Percentiles rank a stretch among this genome's conserved stretches.
phyloP scores from a whole-genome alignment of 2,329 filamentous ascomycete species.

The Colletotrichum trifolii region DNA sequence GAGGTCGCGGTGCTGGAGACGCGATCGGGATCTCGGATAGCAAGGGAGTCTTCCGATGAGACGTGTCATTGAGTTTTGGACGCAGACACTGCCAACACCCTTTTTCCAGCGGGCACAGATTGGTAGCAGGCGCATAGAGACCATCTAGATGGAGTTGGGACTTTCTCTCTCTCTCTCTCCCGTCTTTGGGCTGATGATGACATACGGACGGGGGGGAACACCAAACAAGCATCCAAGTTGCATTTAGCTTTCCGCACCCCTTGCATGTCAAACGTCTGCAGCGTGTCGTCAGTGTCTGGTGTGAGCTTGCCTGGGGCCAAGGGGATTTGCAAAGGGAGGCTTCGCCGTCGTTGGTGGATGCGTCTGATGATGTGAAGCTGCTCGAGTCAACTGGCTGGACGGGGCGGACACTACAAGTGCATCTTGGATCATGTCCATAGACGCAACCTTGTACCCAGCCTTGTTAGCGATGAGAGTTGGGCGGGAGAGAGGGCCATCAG shows the following conservation, averaged over 20 bases:
- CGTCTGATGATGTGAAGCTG: not conserved
- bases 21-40: conserved; percentile 29
- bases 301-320: not conserved
- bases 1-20: conserved; percentile 28
- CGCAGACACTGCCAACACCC: not conserved
- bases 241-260: too few species aligned
- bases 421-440: too few species aligned
- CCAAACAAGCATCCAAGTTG: too few species aligned
- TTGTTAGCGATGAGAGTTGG: too few species aligned
- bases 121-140: too few species aligned
- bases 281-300: conserved; percentile 4
- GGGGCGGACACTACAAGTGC: too few species aligned
- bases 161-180: too few species aligned
- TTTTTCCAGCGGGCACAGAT: too few species aligned
- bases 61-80: conserved; percentile 7
- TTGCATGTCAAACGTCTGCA: not conserved
- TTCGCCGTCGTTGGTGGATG: conserved; percentile 1
- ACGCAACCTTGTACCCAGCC: too few species aligned
- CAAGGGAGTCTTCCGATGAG: conserved; percentile 13
- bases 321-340: not conserved
- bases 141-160: too few species aligned
- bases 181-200: too few species aligned
- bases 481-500: not conserved
- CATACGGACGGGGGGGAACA: too few species aligned
- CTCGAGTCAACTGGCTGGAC: not conserved